Conservation (phyloP, 2,329 filamentous ascomycete species). For the Botryotinia calthae region DNA sequence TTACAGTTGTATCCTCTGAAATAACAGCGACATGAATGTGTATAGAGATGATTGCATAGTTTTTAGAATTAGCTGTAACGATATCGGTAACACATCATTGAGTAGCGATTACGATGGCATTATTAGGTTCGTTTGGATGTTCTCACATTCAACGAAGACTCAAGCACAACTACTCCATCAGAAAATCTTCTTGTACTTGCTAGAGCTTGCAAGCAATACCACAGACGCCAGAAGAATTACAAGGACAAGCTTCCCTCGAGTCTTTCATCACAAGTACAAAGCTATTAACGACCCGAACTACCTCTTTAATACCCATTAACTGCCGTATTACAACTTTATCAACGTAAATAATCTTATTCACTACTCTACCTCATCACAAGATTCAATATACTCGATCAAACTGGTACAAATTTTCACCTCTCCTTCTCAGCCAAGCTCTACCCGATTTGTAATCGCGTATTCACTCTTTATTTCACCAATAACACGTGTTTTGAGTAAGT, state of each 20-base stretch:
- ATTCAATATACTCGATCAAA: background rate
- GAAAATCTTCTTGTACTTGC: background rate
- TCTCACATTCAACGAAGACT: background rate
- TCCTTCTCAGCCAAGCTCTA: background rate
- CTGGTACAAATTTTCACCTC: background rate
- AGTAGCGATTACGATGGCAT: background rate
- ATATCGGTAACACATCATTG: background rate
- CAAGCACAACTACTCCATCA: background rate
- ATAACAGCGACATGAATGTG: background rate
- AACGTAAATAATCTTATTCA: background rate
- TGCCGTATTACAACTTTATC: background rate
- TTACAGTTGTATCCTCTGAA: rapidly evolving
- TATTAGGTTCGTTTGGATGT: rapidly evolving
- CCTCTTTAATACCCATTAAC: background rate
- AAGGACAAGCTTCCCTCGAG: background rate
- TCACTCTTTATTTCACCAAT: background rate
- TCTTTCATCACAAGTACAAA: background rate
- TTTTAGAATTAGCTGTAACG: background rate
- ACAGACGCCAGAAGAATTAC: background rate
- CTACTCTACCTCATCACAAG: background rate
- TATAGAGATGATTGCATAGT: background rate
- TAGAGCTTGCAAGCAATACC: no score
- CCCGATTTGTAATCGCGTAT: background rate
- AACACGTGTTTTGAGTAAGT: background rate
- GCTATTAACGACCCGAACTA: no score